Evolutionary conservation across 129 eudicot genomes (phyloP), one percentile per base, ranked within the genome.

Genomic region (Kitagawia praeruptora): DNA sequence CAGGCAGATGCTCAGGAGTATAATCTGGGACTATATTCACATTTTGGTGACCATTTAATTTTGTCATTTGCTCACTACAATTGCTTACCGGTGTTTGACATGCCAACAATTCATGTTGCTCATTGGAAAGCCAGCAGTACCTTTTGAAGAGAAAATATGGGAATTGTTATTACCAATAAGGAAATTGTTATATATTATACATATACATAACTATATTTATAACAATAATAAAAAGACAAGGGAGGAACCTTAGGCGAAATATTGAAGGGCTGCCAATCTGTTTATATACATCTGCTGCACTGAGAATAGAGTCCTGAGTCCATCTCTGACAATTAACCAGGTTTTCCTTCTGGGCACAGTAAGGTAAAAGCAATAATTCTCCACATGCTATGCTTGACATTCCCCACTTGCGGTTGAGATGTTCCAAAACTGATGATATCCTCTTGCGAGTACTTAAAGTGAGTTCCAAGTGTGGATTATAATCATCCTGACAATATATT

Each of bases 381-480:
- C 92, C 88, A 70, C 86, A 81, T 54, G 88, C 93, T 70, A 83
- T 41, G 83, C 85, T 82, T 67, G 89, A 91, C 54, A 61, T 86
- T 41, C 98, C 98, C 98, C 96, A 93, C 85, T 93, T 93, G 75
- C 91, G 96, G 70, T 87, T 88, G 41, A 75, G 91, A 83, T 87
- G 98, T 79, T 93, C 98, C 84, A 91, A 40, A 58, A 93, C 90
- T 1, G 97, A 93, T 70, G 96, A 87, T 85, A 93, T 91, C 84
- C 88, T 93, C 85, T 91, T 93, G 44, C 91, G 84, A 72, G 89
- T 82, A 75, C 96, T 89, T 87, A 93, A 83, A 40, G 96, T 93
- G 80, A 93, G 92, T 83, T 91, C 98, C 84, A 93, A 79, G 78
- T 93, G 85, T 25, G 96, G 96, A 83, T 93, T 91, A 78, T 82